Evolutionary conservation across 2,329 filamentous ascomycete species (phyloP).

Genomic region (Periconia sp.): DNA sequence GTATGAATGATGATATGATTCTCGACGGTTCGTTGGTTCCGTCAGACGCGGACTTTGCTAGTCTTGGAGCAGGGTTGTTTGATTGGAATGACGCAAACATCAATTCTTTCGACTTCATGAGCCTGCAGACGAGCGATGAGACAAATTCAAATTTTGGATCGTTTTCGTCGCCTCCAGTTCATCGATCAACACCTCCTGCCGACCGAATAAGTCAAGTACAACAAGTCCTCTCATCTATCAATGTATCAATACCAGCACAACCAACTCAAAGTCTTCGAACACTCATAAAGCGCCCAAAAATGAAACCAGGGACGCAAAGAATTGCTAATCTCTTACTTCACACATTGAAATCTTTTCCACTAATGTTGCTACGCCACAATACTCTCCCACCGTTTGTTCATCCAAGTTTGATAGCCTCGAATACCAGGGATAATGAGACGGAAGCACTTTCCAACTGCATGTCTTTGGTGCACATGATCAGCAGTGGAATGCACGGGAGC

Average conservation of each 20-base stretch:
- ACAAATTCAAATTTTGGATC: conserved; percentile 15
- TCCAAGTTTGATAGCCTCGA: conserved; percentile 30
- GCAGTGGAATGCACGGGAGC: conserved; percentile 36
- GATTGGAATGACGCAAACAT: conserved; percentile 24
- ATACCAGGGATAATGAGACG: conserved; percentile 28
- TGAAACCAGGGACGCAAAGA: conserved; percentile 35
- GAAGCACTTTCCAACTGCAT: conserved; percentile 52
- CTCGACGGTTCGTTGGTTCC: not conserved
- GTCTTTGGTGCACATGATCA: conserved; percentile 51
- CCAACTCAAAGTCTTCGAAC: conserved; percentile 28
- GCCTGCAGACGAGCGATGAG: conserved; percentile 16
- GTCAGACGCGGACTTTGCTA: not conserved
- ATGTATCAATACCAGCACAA: conserved; percentile 27
- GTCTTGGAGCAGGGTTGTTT: conserved; percentile 5
- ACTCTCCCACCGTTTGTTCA: conserved; percentile 54
- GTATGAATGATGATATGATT: not conserved
- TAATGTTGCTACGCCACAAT: conserved; percentile 48
- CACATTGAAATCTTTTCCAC: conserved; percentile 51
- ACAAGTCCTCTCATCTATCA: conserved; percentile 7
- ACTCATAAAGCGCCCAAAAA: conserved; percentile 32
- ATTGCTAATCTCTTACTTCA: conserved; percentile 47
- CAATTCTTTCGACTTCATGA: conserved; percentile 23
- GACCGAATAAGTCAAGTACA: conserved; percentile 1
- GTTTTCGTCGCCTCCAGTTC: conserved; percentile 14
- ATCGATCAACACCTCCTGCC: conserved; percentile 19